Conservation (phyloP, 768 basidiomycete species). For the Inosperma sp. region DNA sequence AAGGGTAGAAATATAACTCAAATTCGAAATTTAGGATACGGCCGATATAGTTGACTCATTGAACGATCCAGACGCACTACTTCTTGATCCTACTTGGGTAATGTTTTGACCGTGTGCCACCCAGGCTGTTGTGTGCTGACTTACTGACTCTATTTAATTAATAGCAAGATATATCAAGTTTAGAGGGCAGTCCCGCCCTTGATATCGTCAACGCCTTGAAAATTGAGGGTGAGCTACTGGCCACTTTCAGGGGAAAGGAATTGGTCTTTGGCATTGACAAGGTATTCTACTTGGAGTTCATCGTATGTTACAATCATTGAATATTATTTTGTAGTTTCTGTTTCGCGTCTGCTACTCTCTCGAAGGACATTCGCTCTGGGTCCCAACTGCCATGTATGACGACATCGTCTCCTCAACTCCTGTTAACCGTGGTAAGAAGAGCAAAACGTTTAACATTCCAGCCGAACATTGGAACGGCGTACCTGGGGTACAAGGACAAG, state of each 20-base stretch:
- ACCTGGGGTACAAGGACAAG: neutral
- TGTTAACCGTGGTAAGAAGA: neutral
- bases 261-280: conserved; percentile 2
- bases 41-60: no score
- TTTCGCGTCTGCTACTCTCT: conserved; percentile 2
- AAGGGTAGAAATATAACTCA: no score
- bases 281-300: neutral
- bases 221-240: neutral
- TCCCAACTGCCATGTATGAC: neutral
- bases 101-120: no score
- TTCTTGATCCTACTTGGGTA: no score
- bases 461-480: neutral
- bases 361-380: conserved; percentile 2
- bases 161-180: neutral
- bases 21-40: no score
- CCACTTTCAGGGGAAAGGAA: conserved; percentile 6
- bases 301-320: neutral
- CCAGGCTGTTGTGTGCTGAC: neutral
- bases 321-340: neutral
- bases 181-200: neutral
- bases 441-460: neutral
- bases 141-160: neutral
- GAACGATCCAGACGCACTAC: no score
- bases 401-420: neutral
- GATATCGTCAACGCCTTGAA: conserved; percentile 1